Percentiles rank a stretch among this genome's conserved stretches.
Conservation (phyloP, 495 filamentous ascomycete species). For the Penicillium odoratum region DNA sequence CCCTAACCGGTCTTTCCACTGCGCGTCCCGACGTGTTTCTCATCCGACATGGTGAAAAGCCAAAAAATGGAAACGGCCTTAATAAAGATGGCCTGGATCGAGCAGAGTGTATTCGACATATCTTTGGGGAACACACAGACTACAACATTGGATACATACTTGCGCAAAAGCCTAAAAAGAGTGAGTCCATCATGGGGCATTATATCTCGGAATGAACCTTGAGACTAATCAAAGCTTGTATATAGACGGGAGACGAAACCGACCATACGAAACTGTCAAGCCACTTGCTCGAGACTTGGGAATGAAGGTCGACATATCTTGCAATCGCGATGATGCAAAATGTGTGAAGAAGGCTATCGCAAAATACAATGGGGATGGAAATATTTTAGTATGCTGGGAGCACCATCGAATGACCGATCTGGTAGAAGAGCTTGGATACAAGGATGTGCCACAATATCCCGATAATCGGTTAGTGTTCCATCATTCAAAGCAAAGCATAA, state of each 20-base stretch:
- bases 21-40: constrained; percentile 40
- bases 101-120: constrained; percentile 45
- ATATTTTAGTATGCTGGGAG: constrained; percentile 57
- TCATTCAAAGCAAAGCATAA: background rate
- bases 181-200: constrained; percentile 19
- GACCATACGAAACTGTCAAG: constrained; percentile 50
- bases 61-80: constrained; percentile 39
- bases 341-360: constrained; percentile 45
- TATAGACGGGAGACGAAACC: constrained; percentile 43
- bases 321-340: constrained; percentile 42
- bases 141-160: constrained; percentile 54
- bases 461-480: constrained; percentile 23
- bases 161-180: constrained; percentile 45
- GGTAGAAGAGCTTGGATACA: constrained; percentile 38
- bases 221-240: background rate
- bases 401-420: constrained; percentile 45
- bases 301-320: constrained; percentile 46
- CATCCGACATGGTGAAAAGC: constrained; percentile 58
- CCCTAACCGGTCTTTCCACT: background rate
- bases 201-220: background rate
- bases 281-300: constrained; percentile 49
- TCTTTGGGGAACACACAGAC: constrained; percentile 43
- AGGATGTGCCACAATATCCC: constrained; percentile 31
- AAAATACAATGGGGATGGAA: constrained; percentile 42
- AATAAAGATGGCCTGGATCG: constrained; percentile 43